Conservation (phyloP, 192 early-diverging fungal species). For the Funneliformis mosseae region DNA sequence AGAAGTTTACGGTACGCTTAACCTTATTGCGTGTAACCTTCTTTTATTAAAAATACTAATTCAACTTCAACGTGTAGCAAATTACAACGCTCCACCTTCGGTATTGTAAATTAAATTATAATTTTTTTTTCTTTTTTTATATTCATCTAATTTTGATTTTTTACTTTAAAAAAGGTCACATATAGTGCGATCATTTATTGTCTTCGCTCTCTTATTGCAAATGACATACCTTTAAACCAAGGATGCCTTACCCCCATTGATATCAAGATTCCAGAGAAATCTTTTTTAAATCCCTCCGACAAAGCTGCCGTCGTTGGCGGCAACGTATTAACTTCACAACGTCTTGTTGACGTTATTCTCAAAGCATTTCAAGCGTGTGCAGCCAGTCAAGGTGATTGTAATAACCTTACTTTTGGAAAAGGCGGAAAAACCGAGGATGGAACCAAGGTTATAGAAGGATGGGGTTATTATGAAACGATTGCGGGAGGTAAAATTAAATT, state of each 20-base stretch:
- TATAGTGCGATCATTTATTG: constrained; percentile 98
- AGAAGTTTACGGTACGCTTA: constrained; percentile 88
- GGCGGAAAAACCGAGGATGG: constrained; percentile 59
- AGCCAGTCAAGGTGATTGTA: constrained; percentile 92
- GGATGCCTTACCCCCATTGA: constrained; percentile 87
- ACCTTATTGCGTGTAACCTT: constrained; percentile 35
- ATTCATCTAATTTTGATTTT: constrained; percentile 3
- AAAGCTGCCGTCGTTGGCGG: constrained; percentile 94
- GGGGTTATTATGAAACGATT: constrained; percentile 98
- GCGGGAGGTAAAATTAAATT: constrained; percentile 54
- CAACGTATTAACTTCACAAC: constrained; percentile 93
- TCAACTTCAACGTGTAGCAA: constrained; percentile 1
- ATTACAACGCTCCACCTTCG: constrained; percentile 57
- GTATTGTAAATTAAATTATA: constrained; percentile 37
- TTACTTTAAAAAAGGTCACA: constrained; percentile 64
- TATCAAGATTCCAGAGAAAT: constrained; percentile 79
- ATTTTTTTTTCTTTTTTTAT: constrained; percentile 1
- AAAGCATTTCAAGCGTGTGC: constrained; percentile 89
- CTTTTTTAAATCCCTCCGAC: constrained; percentile 78
- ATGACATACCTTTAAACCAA: constrained; percentile 94
- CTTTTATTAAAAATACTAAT: neutral
- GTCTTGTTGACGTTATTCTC: constrained; percentile 89
- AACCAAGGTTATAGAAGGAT: constrained; percentile 64
- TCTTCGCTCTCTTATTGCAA: constrained; percentile 84
- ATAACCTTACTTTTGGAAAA: constrained; percentile 95